Evolutionary conservation across 2,329 filamentous ascomycete genomes (phyloP).

Genomic region (Talaromyces rugulosus): DNA sequence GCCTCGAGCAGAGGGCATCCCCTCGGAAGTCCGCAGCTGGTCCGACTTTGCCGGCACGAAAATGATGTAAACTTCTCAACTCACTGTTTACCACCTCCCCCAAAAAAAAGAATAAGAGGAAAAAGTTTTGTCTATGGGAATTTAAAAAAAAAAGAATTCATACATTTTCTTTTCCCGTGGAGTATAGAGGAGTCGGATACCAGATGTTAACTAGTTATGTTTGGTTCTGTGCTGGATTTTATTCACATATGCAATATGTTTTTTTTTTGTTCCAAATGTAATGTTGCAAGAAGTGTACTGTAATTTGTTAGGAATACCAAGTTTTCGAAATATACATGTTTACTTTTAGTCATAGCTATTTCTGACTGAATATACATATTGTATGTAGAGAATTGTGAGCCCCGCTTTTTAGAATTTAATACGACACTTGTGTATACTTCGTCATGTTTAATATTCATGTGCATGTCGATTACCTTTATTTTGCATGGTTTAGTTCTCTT

Average conservation of each 20-base stretch:
- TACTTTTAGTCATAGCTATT: background rate
- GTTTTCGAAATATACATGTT: background rate
- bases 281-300: background rate
- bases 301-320: background rate
- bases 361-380: too few relatives aligned
- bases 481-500: background rate
- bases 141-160: background rate
- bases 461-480: background rate
- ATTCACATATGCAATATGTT: background rate
- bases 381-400: background rate
- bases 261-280: too few relatives aligned
- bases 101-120: too few relatives aligned
- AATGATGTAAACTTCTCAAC: conserved; percentile 34
- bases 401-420: background rate
- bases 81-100: too few relatives aligned
- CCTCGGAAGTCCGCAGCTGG: conserved; percentile 87
- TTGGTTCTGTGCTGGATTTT: background rate
- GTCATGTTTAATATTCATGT: background rate
- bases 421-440: background rate
- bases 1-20: conserved; percentile 81
- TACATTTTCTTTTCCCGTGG: background rate
- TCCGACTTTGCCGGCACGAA: conserved; percentile 84
- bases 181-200: conserved; percentile 4
- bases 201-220: background rate
- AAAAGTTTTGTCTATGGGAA: background rate